Base-by-base conservation (phyloP, 1,284 basidiomycete species). In the Cryptococcus depauperatus region DNA sequence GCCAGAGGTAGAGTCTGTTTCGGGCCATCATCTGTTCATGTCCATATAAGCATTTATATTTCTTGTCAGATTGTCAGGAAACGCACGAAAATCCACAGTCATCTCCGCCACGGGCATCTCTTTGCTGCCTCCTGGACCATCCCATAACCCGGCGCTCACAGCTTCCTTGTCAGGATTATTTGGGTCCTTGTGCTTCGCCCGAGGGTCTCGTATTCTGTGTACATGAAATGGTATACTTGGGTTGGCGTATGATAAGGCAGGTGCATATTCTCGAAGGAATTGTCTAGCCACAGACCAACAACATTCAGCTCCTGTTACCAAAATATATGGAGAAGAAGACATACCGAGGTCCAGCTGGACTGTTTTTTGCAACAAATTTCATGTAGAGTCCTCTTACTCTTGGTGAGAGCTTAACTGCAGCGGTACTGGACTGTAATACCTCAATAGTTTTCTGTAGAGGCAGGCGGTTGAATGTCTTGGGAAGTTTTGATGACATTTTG, bases 181-280 rank as follows among this genome's bases (percentile, higher is more conserved):
- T 16, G 35, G 35, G 35, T 37, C 26, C 37, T 52, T 52, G 21
- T 45, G 40, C 37, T 56, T 56, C 11, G 45, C 21, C 32, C 59
- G 48, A n/a, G 58, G 57, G 49, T 60, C 58, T 8, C 42, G 50
- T 47, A 59, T 52, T 26, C 61, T 55, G 19, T 53, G 27, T 21
- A 69, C 3, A 67, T 42, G 13, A 30, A n/a, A 22, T 64, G 66
- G 56, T 69, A 67, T 37, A 56, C 51, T 47, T 64, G 66, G 66
- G 56, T 69, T 69, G 40, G 57, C 51, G 48, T 64, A 69, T 7
- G 66, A 62, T 54, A 69, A 45, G 46, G 55, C 44, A 3, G 66
- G 65, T 1, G 58, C 62, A 41, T 60, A 55, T 8, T 45, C 48
- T 30, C 51, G 48, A 14, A 64, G 48, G 44, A 69, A 69, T 27